Conservation (phyloP, 352 stramenopile species). For the Globisporangium uncinulatum region DNA sequence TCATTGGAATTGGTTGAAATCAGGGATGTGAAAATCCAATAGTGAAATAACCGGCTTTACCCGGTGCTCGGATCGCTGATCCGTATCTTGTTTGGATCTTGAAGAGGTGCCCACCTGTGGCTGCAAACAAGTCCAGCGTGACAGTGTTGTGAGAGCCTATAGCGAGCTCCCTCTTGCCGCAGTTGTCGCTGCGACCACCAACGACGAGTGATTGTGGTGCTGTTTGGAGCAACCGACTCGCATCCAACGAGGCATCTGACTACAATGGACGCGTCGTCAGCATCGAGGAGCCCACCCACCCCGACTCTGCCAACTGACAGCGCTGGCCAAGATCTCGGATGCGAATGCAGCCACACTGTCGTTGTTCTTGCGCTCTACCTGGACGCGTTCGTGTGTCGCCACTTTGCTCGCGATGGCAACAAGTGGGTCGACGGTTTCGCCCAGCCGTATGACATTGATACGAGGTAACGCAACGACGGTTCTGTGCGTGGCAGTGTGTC, state of each 20-base stretch:
- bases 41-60: no score
- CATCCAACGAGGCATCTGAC: not conserved
- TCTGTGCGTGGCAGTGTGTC: not conserved
- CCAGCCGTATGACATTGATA: slow-evolving; percentile 65
- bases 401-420: slow-evolving; percentile 36
- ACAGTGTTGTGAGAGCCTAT: no score
- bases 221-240: no score
- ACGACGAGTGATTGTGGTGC: not conserved
- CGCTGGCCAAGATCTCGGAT: not conserved
- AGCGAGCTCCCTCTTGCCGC: no score
- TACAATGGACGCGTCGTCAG: not conserved
- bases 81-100: no score
- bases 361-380: slow-evolving; percentile 59
- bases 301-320: not conserved
- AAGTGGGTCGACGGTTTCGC: slow-evolving; percentile 59
- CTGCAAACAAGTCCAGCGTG: no score
- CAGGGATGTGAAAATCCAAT: no score
- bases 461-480: slow-evolving; percentile 23
- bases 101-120: no score
- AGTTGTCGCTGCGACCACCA: no score
- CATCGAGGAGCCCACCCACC: not conserved
- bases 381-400: slow-evolving; percentile 62
- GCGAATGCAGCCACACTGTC: not conserved
- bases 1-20: not conserved
- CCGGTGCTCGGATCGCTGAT: no score